Base-by-base conservation (phyloP, 2,329 filamentous ascomycete species). In the Didymella pomorum region DNA sequence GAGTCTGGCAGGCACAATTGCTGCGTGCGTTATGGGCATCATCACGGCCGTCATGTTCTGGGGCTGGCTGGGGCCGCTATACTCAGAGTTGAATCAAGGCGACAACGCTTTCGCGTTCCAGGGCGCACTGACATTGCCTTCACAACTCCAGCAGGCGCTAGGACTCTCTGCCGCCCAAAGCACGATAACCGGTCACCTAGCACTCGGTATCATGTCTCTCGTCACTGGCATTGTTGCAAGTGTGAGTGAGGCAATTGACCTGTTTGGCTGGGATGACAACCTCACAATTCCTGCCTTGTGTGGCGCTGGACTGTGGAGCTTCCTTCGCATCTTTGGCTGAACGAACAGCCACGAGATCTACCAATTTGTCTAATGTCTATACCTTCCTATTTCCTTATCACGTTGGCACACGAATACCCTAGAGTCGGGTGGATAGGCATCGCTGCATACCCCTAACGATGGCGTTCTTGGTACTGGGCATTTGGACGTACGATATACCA, bases 201-300 rank as follows among this genome's bases (percentile, higher is more conserved):
- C 95, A 1, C 82, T 98, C 33, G 89, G 87, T 4, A 81, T 92
- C 58, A 87, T 98, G 86, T 92, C 92, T 72, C 65, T 97, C 37
- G 92, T 91, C 80, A 93, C 93, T 7, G 95, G 95, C n/a, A 79
- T 98, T 42, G 87, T 94, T 52, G 95, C 93, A 41, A 92, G 93
- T 56, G 88, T 88, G 43, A 97, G 93, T 71, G 95, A 99, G 79
- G 90, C 94, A 16, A 84, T 97, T 44, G 93, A 99, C 79, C 72
- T 98, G 0, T 97, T 93, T 75, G 92, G 93, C 46, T 93, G 92
- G 90, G 95, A 99, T 72, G 95, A 99, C 79, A 99, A 99, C 78
- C 82, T 99, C 69, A 98, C 94, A 48, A 99, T 99, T 76, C 95
- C 95, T 2, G 87, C 96, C 25, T 82, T 99, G 48, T 97, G 92